phyloP scores from a whole-genome alignment of 805 yeast genomes.

The Schwanniomyces yamadae region DNA sequence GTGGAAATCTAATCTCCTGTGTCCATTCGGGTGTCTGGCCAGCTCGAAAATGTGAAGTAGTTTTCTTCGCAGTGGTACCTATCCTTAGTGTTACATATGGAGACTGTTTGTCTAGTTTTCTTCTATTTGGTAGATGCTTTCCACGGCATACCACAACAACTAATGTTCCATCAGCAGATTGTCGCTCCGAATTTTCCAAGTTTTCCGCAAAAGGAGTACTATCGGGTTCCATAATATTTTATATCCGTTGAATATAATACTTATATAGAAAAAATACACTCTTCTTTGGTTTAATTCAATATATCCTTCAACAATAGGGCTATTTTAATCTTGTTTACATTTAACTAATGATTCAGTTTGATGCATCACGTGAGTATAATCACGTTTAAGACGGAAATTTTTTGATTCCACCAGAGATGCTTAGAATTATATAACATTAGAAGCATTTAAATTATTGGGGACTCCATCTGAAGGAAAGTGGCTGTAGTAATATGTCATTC shows the following conservation, averaged over 20 bases:
- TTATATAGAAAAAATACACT: no score
- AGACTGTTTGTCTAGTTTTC: constrained; percentile 87
- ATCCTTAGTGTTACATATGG: constrained; percentile 85
- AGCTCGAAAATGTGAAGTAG: constrained; percentile 77
- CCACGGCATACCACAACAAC: constrained; percentile 80
- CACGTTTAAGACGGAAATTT: no score
- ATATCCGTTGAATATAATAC: no score
- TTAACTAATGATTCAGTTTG: constrained; percentile 1
- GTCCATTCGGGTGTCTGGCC: constrained; percentile 95
- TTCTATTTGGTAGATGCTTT: constrained; percentile 79
- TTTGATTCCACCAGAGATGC: no score
- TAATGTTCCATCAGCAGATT: constrained; percentile 52
- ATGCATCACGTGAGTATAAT: not conserved
- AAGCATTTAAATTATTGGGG: no score
- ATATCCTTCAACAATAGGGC: not conserved
- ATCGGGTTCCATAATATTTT: no score
- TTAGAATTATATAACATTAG: no score
- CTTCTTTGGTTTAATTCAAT: no score
- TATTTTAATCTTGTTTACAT: constrained; percentile 3
- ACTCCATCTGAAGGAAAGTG: no score
- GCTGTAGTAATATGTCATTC: constrained; percentile 65
- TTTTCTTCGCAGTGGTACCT: constrained; percentile 77
- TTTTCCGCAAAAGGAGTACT: not conserved
- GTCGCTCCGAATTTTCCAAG: constrained; percentile 13
- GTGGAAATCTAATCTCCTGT: constrained; percentile 65